Percentiles rank a stretch among this genome's conserved stretches.
Evolutionary conservation across 1,139 yeast species (phyloP).

Genomic region (Casaregolazyma lundiana): DNA sequence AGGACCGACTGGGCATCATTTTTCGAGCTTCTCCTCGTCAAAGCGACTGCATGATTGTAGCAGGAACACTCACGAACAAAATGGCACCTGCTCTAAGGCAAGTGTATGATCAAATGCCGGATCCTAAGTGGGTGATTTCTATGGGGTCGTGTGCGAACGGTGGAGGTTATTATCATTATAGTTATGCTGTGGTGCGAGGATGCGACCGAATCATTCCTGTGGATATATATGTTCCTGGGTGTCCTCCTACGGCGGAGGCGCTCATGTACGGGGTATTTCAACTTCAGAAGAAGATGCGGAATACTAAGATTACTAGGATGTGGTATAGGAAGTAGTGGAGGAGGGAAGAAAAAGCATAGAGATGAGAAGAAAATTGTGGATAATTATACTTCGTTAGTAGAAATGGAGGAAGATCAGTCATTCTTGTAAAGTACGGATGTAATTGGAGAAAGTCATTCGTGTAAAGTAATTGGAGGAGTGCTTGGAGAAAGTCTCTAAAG

Average conservation of each 20-base stretch:
- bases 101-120: constrained; percentile 93
- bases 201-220: constrained; percentile 88
- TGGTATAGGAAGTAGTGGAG: constrained; percentile 66
- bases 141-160: constrained; percentile 97
- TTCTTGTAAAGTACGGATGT: neutral
- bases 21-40: constrained; percentile 95
- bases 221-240: constrained; percentile 88
- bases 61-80: constrained; percentile 87
- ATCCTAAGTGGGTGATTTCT: constrained; percentile 82
- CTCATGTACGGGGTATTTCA: constrained; percentile 88
- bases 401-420: no score
- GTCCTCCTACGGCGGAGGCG: constrained; percentile 91
- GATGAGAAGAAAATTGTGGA: constrained; percentile 2
- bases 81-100: constrained; percentile 94
- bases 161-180: constrained; percentile 89
- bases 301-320: constrained; percentile 72
- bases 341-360: constrained; percentile 1
- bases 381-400: no score
- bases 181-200: constrained; percentile 85
- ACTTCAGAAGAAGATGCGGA: constrained; percentile 85
- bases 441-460: neutral
- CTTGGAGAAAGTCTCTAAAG: no score
- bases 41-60: constrained; percentile 89
- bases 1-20: constrained; percentile 88
- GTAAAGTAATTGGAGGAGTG: no score